phyloP scores from a whole-genome alignment of 108 stramenopile species.

The Conticribra weissflogii region DNA sequence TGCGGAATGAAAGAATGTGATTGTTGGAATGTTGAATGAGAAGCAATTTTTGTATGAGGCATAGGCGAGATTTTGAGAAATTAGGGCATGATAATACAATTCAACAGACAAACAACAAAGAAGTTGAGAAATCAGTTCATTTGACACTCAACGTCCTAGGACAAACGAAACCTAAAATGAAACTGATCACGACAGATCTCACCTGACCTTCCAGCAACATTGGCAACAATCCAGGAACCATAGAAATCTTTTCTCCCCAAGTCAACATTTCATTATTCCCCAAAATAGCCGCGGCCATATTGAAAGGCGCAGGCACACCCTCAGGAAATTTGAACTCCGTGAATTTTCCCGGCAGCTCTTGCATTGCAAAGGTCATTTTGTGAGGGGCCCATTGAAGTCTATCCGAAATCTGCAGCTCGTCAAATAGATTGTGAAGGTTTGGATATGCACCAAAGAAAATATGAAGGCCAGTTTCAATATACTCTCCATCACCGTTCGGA shows the following conservation, averaged over 20 bases:
- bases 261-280: conserved; percentile 74
- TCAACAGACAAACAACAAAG: no score
- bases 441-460: conserved; percentile 98
- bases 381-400: conserved; percentile 80
- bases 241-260: conserved; percentile 70
- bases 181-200: not conserved
- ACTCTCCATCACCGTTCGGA: conserved; percentile 79
- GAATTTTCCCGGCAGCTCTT: conserved; percentile 58
- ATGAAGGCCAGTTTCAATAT: conserved; percentile 95
- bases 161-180: not conserved
- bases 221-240: conserved; percentile 71
- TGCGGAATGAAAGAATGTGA: no score
- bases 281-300: conserved; percentile 75
- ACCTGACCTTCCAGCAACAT: conserved; percentile 70
- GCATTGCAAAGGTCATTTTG: conserved; percentile 83
- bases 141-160: not conserved
- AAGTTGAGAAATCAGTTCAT: not conserved
- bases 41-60: not conserved
- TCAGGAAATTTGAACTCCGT: conserved; percentile 73
- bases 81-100: not conserved
- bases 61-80: not conserved
- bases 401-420: conserved; percentile 76
- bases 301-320: conserved; percentile 73
- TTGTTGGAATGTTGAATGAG: conserved; percentile 5
- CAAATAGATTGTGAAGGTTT: conserved; percentile 95